A percentile compares a stretch with the other conserved stretches of the same genome.
Evolutionary conservation across 306 rosid species (phyloP).

Genomic region (Ziziphus jujuba): DNA sequence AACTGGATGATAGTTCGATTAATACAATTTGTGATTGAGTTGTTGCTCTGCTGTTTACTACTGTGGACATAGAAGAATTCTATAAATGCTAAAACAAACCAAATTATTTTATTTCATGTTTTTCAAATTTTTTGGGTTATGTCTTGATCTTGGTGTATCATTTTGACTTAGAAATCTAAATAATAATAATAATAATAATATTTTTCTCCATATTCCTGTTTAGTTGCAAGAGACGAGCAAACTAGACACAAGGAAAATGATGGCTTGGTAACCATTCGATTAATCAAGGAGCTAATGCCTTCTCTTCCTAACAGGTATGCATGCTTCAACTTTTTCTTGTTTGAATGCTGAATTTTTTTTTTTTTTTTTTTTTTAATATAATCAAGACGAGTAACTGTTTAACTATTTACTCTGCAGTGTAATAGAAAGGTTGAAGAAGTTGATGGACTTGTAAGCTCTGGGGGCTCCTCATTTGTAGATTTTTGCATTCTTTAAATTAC

Average conservation of each 20-base stretch:
- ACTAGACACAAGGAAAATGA: conserved; percentile 28
- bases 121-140: neutral
- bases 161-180: neutral
- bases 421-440: conserved; percentile 45
- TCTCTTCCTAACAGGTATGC: conserved; percentile 64
- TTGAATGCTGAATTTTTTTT: neutral
- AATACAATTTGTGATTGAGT: no score
- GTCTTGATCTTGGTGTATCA: neutral
- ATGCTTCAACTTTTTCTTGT: conserved; percentile 15
- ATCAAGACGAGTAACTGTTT: neutral
- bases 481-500: no score
- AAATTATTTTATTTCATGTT: no score
- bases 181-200: neutral
- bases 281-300: conserved; percentile 48
- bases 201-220: neutral
- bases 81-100: no score
- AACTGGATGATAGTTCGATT: no score
- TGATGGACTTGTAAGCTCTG: conserved; percentile 40
- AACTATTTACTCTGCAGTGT: conserved; percentile 49
- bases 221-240: conserved; percentile 31
- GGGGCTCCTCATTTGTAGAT: neutral
- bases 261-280: conserved; percentile 34
- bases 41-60: no score
- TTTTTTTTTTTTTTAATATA: no score
- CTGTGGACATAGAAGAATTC: no score